Conservation (phyloP, 495 filamentous ascomycete species). For the Thermochaetoides thermophila region DNA sequence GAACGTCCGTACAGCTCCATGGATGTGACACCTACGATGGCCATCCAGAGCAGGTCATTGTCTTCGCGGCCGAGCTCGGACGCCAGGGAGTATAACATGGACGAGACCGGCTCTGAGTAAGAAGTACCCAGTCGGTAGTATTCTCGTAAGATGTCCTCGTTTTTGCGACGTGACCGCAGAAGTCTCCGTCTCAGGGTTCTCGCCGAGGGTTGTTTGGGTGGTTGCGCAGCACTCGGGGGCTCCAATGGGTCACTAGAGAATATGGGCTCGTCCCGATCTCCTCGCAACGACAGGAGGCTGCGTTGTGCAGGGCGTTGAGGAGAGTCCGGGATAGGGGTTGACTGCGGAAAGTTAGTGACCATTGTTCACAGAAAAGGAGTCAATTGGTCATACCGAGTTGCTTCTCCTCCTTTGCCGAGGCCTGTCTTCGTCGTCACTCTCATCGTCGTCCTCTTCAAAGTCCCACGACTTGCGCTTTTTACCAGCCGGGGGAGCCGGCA, state of each 20-base stretch:
- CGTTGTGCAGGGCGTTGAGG: conserved; percentile 34
- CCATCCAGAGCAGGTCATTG: conserved; percentile 87
- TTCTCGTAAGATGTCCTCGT: conserved; percentile 49
- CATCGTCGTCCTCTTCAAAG: conserved; percentile 51
- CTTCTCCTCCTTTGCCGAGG: conserved; percentile 68
- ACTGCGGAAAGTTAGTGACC: conserved; percentile 35
- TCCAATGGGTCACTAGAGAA: conserved; percentile 26
- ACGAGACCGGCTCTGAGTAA: conserved; percentile 88
- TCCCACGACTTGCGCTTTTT: conserved; percentile 81
- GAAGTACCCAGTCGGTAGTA: conserved; percentile 83
- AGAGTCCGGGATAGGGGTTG: conserved; percentile 36
- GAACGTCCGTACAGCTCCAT: conserved; percentile 83
- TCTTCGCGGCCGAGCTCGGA: conserved; percentile 93
- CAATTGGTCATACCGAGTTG: conserved; percentile 53
- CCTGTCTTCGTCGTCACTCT: conserved; percentile 53
- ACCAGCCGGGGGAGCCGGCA: conserved; percentile 20
- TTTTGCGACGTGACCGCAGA: no score
- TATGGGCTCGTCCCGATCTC: conserved; percentile 24
- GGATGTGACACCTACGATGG: conserved; percentile 83
- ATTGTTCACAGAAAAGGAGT: background rate
- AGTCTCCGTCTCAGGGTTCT: conserved; percentile 55
- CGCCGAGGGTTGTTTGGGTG: conserved; percentile 48
- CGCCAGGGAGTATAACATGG: conserved; percentile 82
- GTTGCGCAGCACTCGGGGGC: conserved; percentile 42
- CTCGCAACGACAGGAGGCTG: conserved; percentile 34